Conservation (phyloP, 202 grass and related monocot species). For the Zoysia matrella region DNA sequence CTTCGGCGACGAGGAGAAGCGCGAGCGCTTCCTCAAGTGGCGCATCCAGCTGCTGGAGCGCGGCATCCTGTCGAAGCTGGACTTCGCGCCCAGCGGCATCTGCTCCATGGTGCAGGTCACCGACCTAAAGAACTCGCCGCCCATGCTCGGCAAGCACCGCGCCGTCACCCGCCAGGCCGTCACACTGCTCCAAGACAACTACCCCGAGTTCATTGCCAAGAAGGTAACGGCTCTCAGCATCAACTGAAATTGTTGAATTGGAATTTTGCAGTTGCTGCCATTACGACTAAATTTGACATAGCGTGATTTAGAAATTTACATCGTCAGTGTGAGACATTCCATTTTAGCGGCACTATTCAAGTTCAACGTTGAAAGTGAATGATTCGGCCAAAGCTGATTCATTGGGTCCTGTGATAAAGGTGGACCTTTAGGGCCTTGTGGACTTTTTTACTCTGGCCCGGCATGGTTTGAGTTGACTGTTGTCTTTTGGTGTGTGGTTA, state of each 20-base stretch:
- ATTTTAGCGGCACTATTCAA: neutral
- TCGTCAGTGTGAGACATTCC: neutral
- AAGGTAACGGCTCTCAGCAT: slow-evolving; percentile 61
- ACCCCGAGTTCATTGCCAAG: slow-evolving; percentile 46
- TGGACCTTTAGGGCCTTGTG: slow-evolving; percentile 30
- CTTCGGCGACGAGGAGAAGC: slow-evolving; percentile 93
- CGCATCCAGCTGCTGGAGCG: slow-evolving; percentile 95
- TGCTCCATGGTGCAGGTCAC: slow-evolving; percentile 98
- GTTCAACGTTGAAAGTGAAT: slow-evolving; percentile 44
- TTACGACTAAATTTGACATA: neutral
- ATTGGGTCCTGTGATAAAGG: slow-evolving; percentile 38
- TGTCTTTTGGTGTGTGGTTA: slow-evolving; percentile 49
- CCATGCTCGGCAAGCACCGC: slow-evolving; percentile 91
- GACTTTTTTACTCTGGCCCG: slow-evolving; percentile 27
- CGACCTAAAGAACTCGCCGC: slow-evolving; percentile 94
- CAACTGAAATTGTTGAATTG: slow-evolving; percentile 25
- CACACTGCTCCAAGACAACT: slow-evolving; percentile 85
- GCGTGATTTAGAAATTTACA: neutral
- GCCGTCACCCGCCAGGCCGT: slow-evolving; percentile 84
- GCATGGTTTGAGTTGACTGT: slow-evolving; percentile 37
- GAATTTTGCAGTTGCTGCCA: neutral
- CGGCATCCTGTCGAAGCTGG: slow-evolving; percentile 79
- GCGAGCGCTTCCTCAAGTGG: slow-evolving; percentile 96
- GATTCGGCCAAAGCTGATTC: slow-evolving; percentile 40
- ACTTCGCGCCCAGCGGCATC: slow-evolving; percentile 75